These are phyloP conservation scores for Galerina sulciceps DNA, from an alignment of 768 basidiomycete genomes.

Conservation along the genomic window DNA sequence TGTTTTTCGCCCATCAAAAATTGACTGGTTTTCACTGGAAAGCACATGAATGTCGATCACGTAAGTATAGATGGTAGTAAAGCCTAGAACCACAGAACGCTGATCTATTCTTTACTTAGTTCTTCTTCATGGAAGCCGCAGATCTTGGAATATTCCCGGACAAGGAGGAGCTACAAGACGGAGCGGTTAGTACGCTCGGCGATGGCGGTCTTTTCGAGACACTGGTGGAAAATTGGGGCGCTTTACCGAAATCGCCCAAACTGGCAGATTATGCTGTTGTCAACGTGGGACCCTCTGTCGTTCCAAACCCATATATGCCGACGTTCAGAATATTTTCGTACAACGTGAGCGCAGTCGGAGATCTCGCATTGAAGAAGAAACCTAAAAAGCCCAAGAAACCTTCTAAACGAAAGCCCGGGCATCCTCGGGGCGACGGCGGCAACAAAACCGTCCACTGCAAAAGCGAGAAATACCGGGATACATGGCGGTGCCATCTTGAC, in stretches of 20 bases:
- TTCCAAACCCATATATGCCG: conserved; percentile 88
- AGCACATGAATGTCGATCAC: conserved; percentile 89
- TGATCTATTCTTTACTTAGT: conserved; percentile 38
- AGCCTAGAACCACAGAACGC: not conserved
- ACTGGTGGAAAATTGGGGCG: conserved; percentile 67
- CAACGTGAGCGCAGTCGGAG: conserved; percentile 58
- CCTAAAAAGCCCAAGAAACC: conserved; percentile 25
- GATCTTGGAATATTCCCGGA: conserved; percentile 51
- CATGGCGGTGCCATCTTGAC: conserved; percentile 67
- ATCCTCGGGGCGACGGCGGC: conserved; percentile 48
- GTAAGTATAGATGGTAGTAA: conserved; percentile 38
- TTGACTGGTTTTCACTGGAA: conserved; percentile 5
- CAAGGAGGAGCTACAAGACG: conserved; percentile 19
- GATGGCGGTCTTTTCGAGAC: conserved; percentile 53
- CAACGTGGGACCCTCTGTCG: conserved; percentile 81
- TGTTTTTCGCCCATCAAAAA: conserved; percentile 15
- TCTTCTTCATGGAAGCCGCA: conserved; percentile 56
- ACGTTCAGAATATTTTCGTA: conserved; percentile 82
- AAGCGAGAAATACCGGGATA: conserved; percentile 53
- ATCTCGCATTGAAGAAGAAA: conserved; percentile 18
- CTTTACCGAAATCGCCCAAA: conserved; percentile 56
- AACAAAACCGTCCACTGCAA: conserved; percentile 52
- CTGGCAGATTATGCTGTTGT: conserved; percentile 71
- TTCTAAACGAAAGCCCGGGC: conserved; percentile 50
- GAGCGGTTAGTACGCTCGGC: conserved; percentile 14